Conservation (phyloP, 2,329 filamentous ascomycete species). For the Cladosporium oxysporum region DNA sequence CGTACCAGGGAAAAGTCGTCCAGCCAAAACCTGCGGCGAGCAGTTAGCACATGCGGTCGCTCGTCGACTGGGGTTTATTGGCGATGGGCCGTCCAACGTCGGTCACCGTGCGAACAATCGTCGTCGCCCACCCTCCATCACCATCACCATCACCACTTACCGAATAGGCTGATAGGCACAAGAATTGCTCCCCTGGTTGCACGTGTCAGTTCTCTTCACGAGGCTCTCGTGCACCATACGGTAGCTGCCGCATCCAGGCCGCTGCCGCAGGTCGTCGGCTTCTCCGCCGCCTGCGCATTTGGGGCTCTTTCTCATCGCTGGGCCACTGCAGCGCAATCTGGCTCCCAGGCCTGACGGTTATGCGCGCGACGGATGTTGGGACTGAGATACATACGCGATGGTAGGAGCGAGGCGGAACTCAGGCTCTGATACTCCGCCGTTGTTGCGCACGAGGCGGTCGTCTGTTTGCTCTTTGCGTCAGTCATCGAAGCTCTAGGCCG, state of each 20-base stretch:
- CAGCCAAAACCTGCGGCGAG: conserved; percentile 67
- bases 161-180: conserved; percentile 80
- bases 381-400: conserved; percentile 30
- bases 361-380: neutral
- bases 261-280: conserved; percentile 4
- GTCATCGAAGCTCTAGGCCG: neutral
- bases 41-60: neutral
- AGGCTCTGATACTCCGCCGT: conserved; percentile 68
- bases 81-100: conserved; percentile 5
- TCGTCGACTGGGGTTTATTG: no score
- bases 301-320: neutral
- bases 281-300: neutral
- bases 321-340: neutral
- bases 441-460: conserved; percentile 56
- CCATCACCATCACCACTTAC: conserved; percentile 48
- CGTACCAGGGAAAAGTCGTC: conserved; percentile 73
- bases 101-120: neutral
- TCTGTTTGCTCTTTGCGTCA: conserved; percentile 35
- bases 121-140: neutral
- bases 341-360: neutral
- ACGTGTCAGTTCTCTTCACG: conserved; percentile 28
- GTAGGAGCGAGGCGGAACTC: conserved; percentile 80
- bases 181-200: conserved; percentile 63
- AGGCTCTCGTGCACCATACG: conserved; percentile 44
- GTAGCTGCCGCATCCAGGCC: conserved; percentile 2